Percentiles rank a stretch among this genome's conserved stretches.
phyloP scores from a whole-genome alignment of 805 yeast species.

The Kazachstania taianensis region DNA sequence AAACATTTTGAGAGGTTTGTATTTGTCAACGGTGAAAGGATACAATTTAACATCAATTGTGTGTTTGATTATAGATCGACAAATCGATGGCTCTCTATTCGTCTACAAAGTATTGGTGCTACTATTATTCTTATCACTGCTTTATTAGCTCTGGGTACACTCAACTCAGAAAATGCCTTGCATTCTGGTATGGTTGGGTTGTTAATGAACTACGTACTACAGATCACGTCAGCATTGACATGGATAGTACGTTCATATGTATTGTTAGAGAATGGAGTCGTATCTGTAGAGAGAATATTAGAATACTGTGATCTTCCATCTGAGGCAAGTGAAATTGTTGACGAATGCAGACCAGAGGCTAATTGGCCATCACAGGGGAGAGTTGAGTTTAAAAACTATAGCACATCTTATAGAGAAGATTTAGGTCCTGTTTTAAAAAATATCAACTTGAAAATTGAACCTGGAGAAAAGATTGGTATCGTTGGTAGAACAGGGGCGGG shows the following conservation, averaged over 20 bases:
- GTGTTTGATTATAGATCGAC: constrained; percentile 43
- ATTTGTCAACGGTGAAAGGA: constrained; percentile 39
- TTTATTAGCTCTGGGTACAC: constrained; percentile 33
- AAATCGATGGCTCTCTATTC: constrained; percentile 56
- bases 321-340: constrained; percentile 40
- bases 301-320: constrained; percentile 44
- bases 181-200: constrained; percentile 55
- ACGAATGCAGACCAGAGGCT: constrained; percentile 33
- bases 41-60: constrained; percentile 40
- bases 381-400: constrained; percentile 41
- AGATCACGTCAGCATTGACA: constrained; percentile 43
- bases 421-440: constrained; percentile 49
- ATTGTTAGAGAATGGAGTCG: constrained; percentile 53
- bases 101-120: constrained; percentile 54
- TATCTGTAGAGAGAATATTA: constrained; percentile 56
- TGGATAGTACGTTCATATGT: constrained; percentile 52
- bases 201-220: constrained; percentile 52
- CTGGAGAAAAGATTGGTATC: constrained; percentile 58
- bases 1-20: constrained; percentile 55
- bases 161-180: constrained; percentile 34
- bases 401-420: constrained; percentile 49
- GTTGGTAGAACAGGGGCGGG: constrained; percentile 80
- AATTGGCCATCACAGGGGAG: constrained; percentile 49
- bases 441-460: constrained; percentile 36
- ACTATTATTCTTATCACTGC: constrained; percentile 44